Base-by-base conservation (phyloP, 2,329 filamentous ascomycete species). In the Hypoxylon sp. region DNA sequence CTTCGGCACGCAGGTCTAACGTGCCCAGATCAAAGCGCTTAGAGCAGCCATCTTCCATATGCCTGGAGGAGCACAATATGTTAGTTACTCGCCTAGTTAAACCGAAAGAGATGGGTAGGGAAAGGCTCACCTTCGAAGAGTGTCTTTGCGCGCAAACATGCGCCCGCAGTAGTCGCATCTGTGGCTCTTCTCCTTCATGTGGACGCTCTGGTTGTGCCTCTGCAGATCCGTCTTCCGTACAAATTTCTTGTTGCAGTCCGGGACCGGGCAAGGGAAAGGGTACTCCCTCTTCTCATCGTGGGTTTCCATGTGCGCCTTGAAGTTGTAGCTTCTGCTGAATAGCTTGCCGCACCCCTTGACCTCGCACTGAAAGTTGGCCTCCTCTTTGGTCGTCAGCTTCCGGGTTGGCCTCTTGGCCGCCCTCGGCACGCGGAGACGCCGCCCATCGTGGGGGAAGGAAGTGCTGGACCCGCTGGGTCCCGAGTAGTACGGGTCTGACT, bases 291-390 rank as follows among this genome's bases (percentile, higher is more conserved):
- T 82, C 11, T 90, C 86, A 69, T 95, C 87, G 70, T 97, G 92
- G 1, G 88, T 93, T 69, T 93, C 88, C 81, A 93, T 83, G 72
- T 96, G 92, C 24, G 91, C 89, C 69, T 90, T 92, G 77, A 88
- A 91, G 75, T 96, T 96, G 78, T 94, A 96, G 68, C 86, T 88
- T 60, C 92, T 82, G 64, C 90, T 91, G 72, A 96, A 96, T 13
- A 88, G 83, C 72, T 89, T 91, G 5, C 88, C 87, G 70, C 92
- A 97, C 1, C 87, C 80, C 56, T 86, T 81, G 29, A 86, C 78
- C 51, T 81, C 78, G 70, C 92, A 96, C 62, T 84, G 81, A 73
- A 85, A 89, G 66, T 87, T 90, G 51, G 88, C 89, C 66, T 90
- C 88, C 62, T 88, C 88, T 55, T 82, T 83, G 15, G 87, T 86